Evolutionary conservation across 331 rosid species (phyloP), one percentile per base, ranked within the genome.

Genomic region (Arachis monticola): DNA sequence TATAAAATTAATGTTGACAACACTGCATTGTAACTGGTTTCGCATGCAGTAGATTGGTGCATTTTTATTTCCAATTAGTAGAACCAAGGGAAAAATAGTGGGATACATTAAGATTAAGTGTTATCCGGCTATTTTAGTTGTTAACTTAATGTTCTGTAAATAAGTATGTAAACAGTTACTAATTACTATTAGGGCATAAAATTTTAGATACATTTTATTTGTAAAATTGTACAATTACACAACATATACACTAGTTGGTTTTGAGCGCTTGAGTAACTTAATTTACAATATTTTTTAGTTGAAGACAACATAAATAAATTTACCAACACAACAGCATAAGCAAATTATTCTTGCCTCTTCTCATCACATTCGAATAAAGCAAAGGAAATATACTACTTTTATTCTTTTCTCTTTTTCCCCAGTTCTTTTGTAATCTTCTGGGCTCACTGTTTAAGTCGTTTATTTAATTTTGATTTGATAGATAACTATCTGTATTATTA

Each of bases 301-400:
- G 22, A 17, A 17, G 22, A 17, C 22, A 17, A 17, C 22, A 17
- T 17, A 17, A 17, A 17, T 17, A 17, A 17, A 17, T 17, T 17
- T 17, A 17, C 22, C 22, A 17, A 17, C 22, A 64, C 3, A 12
- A 48, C 60, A 11, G 40, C 44, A 30, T 1, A 9, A 56, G 56
- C 59, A 9, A 53, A n/a, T 1, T 41, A 17, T 17, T 17, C 80
- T 57, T 68, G 40, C 64, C 59, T 60, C 64, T 27, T 12, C 12
- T 2, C 8, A 59, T 35, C 45, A 77, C 70, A 50, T 69, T 60
- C n/a, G 70, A 77, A 77, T 69, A 68, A 77, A 68, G 81, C 48
- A 69, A 58, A 60, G 11, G 69, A 60, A 10, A 44, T 30, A 60
- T 11, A 17, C 80, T 7, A 8, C 63, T 68, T 48, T 17, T 68